Base-by-base conservation (phyloP, 2,329 filamentous ascomycete genomes). In the Mollisiaceae sp. region DNA sequence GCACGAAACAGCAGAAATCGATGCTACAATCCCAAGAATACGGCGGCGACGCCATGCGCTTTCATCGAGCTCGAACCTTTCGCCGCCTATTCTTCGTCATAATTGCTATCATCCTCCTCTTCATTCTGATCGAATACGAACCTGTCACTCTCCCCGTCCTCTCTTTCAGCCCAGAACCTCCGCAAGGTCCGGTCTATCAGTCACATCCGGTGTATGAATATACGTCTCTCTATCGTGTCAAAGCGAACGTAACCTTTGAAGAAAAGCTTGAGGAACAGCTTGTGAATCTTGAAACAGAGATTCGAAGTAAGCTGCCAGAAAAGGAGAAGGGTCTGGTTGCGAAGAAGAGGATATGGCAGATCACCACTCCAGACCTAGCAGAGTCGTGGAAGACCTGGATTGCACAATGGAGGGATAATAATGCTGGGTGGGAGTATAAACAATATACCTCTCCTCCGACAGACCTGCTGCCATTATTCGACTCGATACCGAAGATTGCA, bases 321-420 rank as follows among this genome's bases (percentile, higher is more conserved):
- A 50, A 52, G 2, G 45, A 55, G 18, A 52, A 65, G 43, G 50
- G 45, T 38, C 22, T 64, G 18, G 32, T 45, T 38, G 69, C 70
- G 2, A 63, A 65, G 39, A 59, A 39, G 12, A 65, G 62, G 22
- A 71, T 72, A 47, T 71, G 69, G 68, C 71, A 72, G 63, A 63
- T 71, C 12, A 60, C 66, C 12, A 63, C 65, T 12, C 32, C 52
- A 1, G 52, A 61, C 9, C 52, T 64, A 32, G 63, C 60, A 6
- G 35, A 43, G 5, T 24, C 9, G 1, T 67, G 67, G 64, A 24
- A 45, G 6, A 20, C n/a, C 8, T 72, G 67, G 67, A 62, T 57
- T 6, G n/a, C 43, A 1, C 67, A 71, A 65, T 72, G 71, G 71
- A 54, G 55, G 9, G 43, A 47, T 14, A 67, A 50, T 8, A 71